Evolutionary conservation across 2,329 filamentous ascomycete species (phyloP), one percentile per base, ranked within the genome.

Genomic region (Paradendryphiella salina): DNA sequence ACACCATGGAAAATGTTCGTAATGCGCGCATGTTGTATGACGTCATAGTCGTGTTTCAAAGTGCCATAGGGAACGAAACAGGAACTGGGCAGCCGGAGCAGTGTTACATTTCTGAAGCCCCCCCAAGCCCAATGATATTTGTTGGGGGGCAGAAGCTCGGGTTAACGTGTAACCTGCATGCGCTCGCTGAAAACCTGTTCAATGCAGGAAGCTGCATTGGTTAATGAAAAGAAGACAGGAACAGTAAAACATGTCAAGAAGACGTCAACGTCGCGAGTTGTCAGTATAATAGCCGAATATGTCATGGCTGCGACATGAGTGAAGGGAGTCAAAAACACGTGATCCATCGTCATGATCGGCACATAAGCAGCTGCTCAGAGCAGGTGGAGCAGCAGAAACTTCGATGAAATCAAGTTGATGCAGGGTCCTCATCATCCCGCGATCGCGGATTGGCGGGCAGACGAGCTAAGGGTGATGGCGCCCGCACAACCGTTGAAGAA

Each of bases 301-400:
- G 41, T 50, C 50, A 43, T 38, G 33, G 29, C 20, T 50, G 42
- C 37, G 43, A 52, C 37, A 21, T 42, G 47, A 46, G 46, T 52
- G 34, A 46, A 52, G 32, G 18, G 17, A 38, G 32, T 50, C 17
- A 44, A 13, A 43, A 23, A 39, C 42, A 43, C 48, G 44, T 43
- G 51, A 46, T 68, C 47, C 64, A 63, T 60, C 65, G 65, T 68
- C 61, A 68, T 67, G 65, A 68, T 68, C 64, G 59, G 51, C 65
- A 57, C 21, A 44, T 14, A 29, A 23, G 34, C 50, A 33, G 44
- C 61, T 49, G 13, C 15, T 47, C 48, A 32, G 21, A 49, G 63
- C 49, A 55, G 23, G 49, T 55, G 45, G 54, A 64, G 43, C 59
- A 52, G 56, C 49, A 59, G 53, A 63, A 60, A 60, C 54, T 56